Evolutionary conservation across 768 basidiomycete species (phyloP), one percentile per base, ranked within the genome.

Genomic region (Tricholoma hemisulphureum): DNA sequence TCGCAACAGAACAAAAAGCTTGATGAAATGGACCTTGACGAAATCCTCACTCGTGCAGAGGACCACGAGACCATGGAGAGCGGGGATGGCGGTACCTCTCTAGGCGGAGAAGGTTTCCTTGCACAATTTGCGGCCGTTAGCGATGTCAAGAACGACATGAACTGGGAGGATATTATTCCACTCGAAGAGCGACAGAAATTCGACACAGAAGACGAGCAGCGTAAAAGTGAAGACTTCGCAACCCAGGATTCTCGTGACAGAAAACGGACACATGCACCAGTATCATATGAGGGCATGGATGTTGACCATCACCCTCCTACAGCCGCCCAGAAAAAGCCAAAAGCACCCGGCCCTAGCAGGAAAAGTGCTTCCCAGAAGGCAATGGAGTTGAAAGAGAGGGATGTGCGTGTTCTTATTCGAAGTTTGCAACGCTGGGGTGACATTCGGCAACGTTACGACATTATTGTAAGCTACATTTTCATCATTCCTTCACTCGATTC

Each of bases 91-190:
- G 92, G 92, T 46, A 85, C 95, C 11, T 98, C 97, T 3, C 83
- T 97, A n/a, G 97, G 97, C 72, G 97, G 97, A 50, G 94, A 98
- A 77, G 87, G 89, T 57, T 99, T 99, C 84, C 82, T 99, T 53
- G 88, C 95, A 23, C 89, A 92, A 62, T 96, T 98, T 70, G 95
- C 96, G 20, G 88, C 88, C 51, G 93, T 98, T 63, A 97, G 94
- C 72, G 97, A 99, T 71, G 87, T 99, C 69, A 98, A 98, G 82
- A 93, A 95, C 69, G 96, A 98, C 75, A 94, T 96, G 86, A 93
- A 73, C 67, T 99, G 97, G 97, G 97, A 99, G 69, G 97, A 98
- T 60, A 98, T 99, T 72, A 98, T 99, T 65, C 97, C 97, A 16
- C 71, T 90, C 8, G 94, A 95, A 21, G 94, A 94, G 66, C 88